Evolutionary conservation across 441 rosid species (phyloP).

Genomic region (Adansonia gregorii): DNA sequence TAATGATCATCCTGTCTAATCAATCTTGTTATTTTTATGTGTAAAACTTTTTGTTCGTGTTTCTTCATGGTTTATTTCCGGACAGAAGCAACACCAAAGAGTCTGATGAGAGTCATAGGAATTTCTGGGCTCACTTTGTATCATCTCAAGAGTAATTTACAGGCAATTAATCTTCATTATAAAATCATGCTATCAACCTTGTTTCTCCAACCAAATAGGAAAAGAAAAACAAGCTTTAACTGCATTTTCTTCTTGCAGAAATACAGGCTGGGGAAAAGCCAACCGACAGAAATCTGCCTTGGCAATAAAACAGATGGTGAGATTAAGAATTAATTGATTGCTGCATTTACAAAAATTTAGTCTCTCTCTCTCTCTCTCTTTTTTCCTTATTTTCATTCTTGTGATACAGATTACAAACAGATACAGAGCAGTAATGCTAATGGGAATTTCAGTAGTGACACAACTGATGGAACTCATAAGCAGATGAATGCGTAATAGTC

Average conservation of each 20-base stretch:
- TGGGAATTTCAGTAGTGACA: conserved; percentile 32
- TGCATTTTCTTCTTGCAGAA: conserved; percentile 57
- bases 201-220: conserved; percentile 16
- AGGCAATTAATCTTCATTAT: conserved; percentile 44
- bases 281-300: conserved; percentile 49
- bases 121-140: conserved; percentile 92
- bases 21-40: background rate
- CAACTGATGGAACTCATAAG: conserved; percentile 44
- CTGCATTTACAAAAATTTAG: conserved; percentile 6
- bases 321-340: background rate
- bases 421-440: conserved; percentile 48
- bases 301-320: conserved; percentile 56
- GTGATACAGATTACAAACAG: conserved; percentile 60
- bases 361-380: conserved; percentile 25
- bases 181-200: conserved; percentile 19
- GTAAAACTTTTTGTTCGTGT: background rate
- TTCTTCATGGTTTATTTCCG: conserved; percentile 26
- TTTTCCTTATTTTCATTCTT: conserved; percentile 3
- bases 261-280: conserved; percentile 85
- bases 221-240: conserved; percentile 1
- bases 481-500: conserved; percentile 70
- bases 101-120: conserved; percentile 84
- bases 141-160: conserved; percentile 97
- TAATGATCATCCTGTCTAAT: conserved; percentile 10
- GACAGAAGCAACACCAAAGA: conserved; percentile 95